A percentile compares a stretch with the other conserved stretches of the same genome.
These are phyloP conservation scores for Elsinoe arachidis DNA, from an alignment of 2,329 filamentous ascomycete genomes.

Conservation along the genomic window DNA sequence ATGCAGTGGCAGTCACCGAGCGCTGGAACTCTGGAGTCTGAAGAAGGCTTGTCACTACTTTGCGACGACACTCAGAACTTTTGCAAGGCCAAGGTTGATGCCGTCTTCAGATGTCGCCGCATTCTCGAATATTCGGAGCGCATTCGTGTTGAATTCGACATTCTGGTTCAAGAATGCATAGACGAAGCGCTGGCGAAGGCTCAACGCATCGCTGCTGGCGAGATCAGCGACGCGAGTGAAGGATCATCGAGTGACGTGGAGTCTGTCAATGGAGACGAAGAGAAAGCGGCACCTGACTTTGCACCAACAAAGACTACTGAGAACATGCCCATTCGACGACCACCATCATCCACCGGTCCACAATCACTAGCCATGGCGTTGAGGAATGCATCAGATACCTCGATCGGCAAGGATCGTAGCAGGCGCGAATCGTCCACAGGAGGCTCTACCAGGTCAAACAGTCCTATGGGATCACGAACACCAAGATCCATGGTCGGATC, in stretches of 20 bases:
- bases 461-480: constrained; percentile 82
- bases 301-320: constrained; percentile 21
- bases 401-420: constrained; percentile 26
- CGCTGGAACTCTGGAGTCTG: constrained; percentile 82
- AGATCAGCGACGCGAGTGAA: constrained; percentile 65
- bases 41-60: constrained; percentile 78
- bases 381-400: constrained; percentile 44
- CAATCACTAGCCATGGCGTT: constrained; percentile 51
- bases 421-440: constrained; percentile 53
- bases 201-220: constrained; percentile 74
- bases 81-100: constrained; percentile 82
- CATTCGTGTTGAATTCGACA: constrained; percentile 86
- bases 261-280: constrained; percentile 22
- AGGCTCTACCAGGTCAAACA: constrained; percentile 76
- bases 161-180: constrained; percentile 91
- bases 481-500: constrained; percentile 66
- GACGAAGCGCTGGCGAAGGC: constrained; percentile 86
- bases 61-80: constrained; percentile 82
- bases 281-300: constrained; percentile 17
- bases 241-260: constrained; percentile 15
- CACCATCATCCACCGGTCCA: constrained; percentile 35
- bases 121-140: constrained; percentile 95
- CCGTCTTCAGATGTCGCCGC: constrained; percentile 79
- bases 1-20: constrained; percentile 94
- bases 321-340: constrained; percentile 8